phyloP scores from a whole-genome alignment of 2,329 filamentous ascomycete species.

The Botrytis paeoniae region DNA sequence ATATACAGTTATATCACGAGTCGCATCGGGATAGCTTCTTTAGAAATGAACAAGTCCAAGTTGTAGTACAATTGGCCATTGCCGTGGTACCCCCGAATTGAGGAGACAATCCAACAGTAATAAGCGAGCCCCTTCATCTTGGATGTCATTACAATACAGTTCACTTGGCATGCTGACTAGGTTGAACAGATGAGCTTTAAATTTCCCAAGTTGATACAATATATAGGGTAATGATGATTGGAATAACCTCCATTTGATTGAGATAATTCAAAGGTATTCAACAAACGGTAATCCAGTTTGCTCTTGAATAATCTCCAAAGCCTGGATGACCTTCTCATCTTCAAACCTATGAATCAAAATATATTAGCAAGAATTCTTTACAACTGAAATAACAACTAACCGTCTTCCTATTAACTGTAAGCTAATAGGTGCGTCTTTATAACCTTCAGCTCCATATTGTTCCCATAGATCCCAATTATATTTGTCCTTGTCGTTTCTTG shows the following conservation, averaged over 20 bases:
- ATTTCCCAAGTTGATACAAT: background rate
- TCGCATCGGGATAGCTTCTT: too few relatives aligned
- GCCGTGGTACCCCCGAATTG: background rate
- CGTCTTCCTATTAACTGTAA: constrained; percentile 42
- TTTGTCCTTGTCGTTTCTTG: constrained; percentile 38
- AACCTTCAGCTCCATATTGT: constrained; percentile 40
- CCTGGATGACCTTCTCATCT: constrained; percentile 41
- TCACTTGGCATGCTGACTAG: background rate
- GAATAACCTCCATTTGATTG: background rate
- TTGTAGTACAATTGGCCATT: too few relatives aligned
- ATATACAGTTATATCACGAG: too few relatives aligned
- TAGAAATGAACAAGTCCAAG: background rate
- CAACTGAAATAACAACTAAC: constrained; percentile 21
- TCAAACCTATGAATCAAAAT: constrained; percentile 34
- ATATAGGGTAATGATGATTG: too few relatives aligned
- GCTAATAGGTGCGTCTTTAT: constrained; percentile 42
- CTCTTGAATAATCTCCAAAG: constrained; percentile 38
- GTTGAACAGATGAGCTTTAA: background rate
- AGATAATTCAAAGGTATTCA: constrained; percentile 26
- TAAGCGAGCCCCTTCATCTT: constrained; percentile 10
- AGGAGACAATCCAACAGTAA: background rate
- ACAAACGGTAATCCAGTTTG: constrained; percentile 38
- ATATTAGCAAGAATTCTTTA: constrained; percentile 21
- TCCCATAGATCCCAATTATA: constrained; percentile 39
- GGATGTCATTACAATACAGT: background rate